A percentile compares a stretch with the other conserved stretches of the same genome.
phyloP scores from a whole-genome alignment of 768 basidiomycete genomes.

The Tubosaeta brunneosetosa region DNA sequence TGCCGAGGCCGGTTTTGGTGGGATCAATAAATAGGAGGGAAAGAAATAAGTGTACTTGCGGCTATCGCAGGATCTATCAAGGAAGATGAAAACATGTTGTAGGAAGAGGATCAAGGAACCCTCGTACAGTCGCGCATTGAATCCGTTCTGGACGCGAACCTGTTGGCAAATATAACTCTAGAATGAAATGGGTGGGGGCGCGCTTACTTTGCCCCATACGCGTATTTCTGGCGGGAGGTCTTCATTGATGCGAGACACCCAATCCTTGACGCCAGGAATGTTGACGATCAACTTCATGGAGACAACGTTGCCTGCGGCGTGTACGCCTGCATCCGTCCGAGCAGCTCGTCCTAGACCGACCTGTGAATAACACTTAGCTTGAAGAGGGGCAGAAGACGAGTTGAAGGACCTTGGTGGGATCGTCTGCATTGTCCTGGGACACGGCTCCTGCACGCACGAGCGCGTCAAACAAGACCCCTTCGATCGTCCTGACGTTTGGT shows the following conservation, averaged over 20 bases:
- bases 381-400: background rate
- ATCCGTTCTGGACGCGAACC: constrained; percentile 74
- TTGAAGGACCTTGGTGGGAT: constrained; percentile 71
- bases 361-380: constrained; percentile 34
- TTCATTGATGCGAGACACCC: constrained; percentile 73
- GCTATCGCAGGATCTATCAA: constrained; percentile 78
- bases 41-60: constrained; percentile 98
- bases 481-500: constrained; percentile 72
- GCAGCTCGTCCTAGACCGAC: constrained; percentile 85
- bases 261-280: constrained; percentile 66
- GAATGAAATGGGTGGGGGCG: background rate
- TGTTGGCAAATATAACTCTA: constrained; percentile 21
- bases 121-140: constrained; percentile 69
- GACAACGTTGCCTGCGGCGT: constrained; percentile 92
- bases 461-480: constrained; percentile 84
- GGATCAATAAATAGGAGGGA: constrained; percentile 87
- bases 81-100: constrained; percentile 3
- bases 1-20: constrained; percentile 74
- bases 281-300: constrained; percentile 84
- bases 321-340: constrained; percentile 94
- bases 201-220: constrained; percentile 82
- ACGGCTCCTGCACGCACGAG: constrained; percentile 88
- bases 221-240: constrained; percentile 89
- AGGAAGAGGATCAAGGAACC: background rate
- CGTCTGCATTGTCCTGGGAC: constrained; percentile 89